Percentiles rank a stretch among this genome's conserved stretches.
Evolutionary conservation across 345 rosid genomes (phyloP).

Genomic region (Arabis hirsuta): DNA sequence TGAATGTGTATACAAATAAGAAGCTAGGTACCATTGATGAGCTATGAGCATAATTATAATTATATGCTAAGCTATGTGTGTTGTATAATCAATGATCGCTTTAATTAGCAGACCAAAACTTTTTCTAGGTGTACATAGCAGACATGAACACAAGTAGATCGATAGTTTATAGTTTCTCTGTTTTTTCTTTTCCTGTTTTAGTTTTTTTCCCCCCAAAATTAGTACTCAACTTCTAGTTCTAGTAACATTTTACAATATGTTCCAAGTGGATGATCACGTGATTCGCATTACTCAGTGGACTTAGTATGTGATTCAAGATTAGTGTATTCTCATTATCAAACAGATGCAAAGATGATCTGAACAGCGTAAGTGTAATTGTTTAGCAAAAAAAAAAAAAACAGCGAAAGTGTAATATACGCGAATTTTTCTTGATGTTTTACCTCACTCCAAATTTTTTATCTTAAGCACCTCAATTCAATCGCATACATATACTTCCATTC

Average conservation of each 20-base stretch:
- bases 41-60: slow-evolving; percentile 23
- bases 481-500: slow-evolving; percentile 8
- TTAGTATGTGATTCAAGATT: slow-evolving; percentile 23
- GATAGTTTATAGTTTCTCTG: slow-evolving; percentile 35
- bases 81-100: slow-evolving; percentile 30
- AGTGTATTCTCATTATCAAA: slow-evolving; percentile 7
- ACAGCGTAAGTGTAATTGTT: too few relatives aligned
- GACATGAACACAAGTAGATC: slow-evolving; percentile 36
- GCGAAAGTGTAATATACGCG: not conserved
- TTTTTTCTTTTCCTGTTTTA: slow-evolving; percentile 11
- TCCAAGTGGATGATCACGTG: slow-evolving; percentile 26
- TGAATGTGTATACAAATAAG: slow-evolving; percentile 17
- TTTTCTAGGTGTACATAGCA: slow-evolving; percentile 36
- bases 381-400: too few relatives aligned
- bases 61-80: slow-evolving; percentile 13
- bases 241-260: slow-evolving; percentile 22
- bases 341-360: slow-evolving; percentile 30
- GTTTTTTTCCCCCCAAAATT: not conserved
- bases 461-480: not conserved
- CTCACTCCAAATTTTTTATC: not conserved
- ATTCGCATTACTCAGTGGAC: slow-evolving; percentile 18
- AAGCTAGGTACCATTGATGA: slow-evolving; percentile 31
- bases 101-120: slow-evolving; percentile 42
- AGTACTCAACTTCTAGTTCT: slow-evolving; percentile 29
- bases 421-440: slow-evolving; percentile 4